A percentile compares a stretch with the other conserved stretches of the same genome.
phyloP scores from a whole-genome alignment of 108 stramenopile species.

The Pelagomonas calceolata region DNA sequence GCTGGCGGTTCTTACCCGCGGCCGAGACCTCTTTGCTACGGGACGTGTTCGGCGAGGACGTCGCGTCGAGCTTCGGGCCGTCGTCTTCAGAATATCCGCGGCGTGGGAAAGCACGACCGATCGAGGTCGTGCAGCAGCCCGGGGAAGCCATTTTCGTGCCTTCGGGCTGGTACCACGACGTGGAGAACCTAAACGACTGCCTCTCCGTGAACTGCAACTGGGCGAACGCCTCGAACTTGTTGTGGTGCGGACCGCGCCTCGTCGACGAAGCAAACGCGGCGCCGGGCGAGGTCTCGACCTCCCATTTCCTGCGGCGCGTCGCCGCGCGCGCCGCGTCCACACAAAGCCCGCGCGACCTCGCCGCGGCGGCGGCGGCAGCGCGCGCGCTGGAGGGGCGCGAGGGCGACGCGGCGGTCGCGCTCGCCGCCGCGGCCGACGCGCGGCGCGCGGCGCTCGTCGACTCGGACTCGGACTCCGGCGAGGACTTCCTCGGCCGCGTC shows the following conservation, averaged over 20 bases:
- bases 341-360: no score
- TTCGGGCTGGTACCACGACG: conserved; percentile 63
- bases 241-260: conserved; percentile 9
- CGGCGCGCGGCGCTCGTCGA: no score
- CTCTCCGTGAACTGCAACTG: conserved; percentile 78
- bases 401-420: no score
- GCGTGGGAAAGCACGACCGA: background rate
- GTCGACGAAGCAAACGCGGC: background rate
- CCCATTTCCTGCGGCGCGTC: no score
- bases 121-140: conserved; percentile 46
- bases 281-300: no score
- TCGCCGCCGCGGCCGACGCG: no score
- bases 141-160: conserved; percentile 74
- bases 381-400: no score
- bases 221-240: conserved; percentile 47
- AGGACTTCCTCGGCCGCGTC: no score
- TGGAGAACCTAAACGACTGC: conserved; percentile 62
- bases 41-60: conserved; percentile 7
- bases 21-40: conserved; percentile 5
- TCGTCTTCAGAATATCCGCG: conserved; percentile 3
- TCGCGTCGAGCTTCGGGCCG: conserved; percentile 6
- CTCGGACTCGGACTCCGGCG: no score
- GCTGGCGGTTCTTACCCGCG: conserved; percentile 53
- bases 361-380: no score
- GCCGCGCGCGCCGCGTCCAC: no score